Evolutionary conservation across 352 stramenopile species (phyloP), one percentile per base, ranked within the genome.

Genomic region (Phytopythium helicoides): DNA sequence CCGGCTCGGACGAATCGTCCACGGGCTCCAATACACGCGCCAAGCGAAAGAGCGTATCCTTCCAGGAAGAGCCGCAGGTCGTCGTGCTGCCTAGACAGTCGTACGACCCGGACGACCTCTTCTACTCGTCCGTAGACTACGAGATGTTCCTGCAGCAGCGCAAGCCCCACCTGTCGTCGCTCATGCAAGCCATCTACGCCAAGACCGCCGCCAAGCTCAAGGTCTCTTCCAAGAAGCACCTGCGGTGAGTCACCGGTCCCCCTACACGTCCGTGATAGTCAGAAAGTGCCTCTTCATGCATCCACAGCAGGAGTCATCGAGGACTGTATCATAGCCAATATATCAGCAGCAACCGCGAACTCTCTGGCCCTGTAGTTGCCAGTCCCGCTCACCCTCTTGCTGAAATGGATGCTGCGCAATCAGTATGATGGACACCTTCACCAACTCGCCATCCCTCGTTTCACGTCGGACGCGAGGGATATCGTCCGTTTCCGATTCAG

Each of bases 101-200:
- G 11, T 79, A 76, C 40, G 68, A 84, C 56, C 66, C 66, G 11
- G 65, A 70, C 25, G 73, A 84, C 31, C 52, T 84, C 12, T 84
- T 81, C 59, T 84, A 84, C 54, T 78, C 68, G 19, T 61, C 72
- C 58, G 57, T 66, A 22, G 73, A 84, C 58, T 84, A 84, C 52
- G 68, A 76, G 53, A 68, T 79, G 56, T 84, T 84, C 58, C 56
- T 81, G n/a, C 58, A 76, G 54, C 57, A 72, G 25, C 54, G 58
- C 18, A 70, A 70, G 21, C 72, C 73, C 47, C 66, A 78, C 38
- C 54, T 84, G 1, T 75, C 71, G 4, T 74, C 57, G 19, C 52
- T 84, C 28, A 80, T 84, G 62, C 60, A 62, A 21, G 65, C 66
- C 49, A 78, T 84, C 60, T 80, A 77, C 62, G 53, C 65, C 36